Conservation (phyloP, 2,329 filamentous ascomycete species). For the Aspergillus alliaceus region DNA sequence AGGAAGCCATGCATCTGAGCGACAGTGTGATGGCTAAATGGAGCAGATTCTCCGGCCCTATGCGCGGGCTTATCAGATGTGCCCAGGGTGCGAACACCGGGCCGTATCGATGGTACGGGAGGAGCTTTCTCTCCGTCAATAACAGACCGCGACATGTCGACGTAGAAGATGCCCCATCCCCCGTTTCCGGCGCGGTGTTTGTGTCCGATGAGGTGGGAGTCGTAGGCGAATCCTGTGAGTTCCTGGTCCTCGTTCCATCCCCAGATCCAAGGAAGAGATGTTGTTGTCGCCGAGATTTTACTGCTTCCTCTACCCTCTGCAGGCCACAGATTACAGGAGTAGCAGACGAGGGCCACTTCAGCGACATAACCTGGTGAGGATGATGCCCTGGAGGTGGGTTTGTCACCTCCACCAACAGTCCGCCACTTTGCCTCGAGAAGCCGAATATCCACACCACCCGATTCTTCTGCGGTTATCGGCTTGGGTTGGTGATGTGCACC, state of each 20-base stretch:
- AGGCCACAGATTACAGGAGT: slow-evolving; percentile 8
- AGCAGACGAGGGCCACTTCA: slow-evolving; percentile 5
- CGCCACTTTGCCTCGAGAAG: slow-evolving; percentile 2
- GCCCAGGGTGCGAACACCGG: slow-evolving; percentile 1
- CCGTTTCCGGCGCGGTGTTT: neutral
- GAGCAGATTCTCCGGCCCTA: neutral
- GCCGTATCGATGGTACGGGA: neutral
- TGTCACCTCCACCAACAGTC: neutral
- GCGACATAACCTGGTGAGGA: neutral
- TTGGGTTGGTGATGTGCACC: slow-evolving; percentile 6
- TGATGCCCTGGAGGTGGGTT: neutral
- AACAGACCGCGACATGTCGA: slow-evolving; percentile 6
- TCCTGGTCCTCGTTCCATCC: slow-evolving; percentile 9
- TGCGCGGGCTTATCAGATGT: neutral
- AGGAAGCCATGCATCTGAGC: slow-evolving; percentile 6
- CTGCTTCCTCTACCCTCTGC: neutral
- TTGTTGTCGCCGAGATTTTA: slow-evolving; percentile 1
- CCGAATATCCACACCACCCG: slow-evolving; percentile 2
- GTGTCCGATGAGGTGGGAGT: slow-evolving; percentile 4
- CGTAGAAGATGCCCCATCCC: slow-evolving; percentile 10
- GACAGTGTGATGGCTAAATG: neutral
- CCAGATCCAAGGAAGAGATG: slow-evolving; percentile 10
- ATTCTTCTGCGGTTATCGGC: neutral
- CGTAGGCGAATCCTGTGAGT: neutral
- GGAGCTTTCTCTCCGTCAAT: neutral